Percentiles rank a stretch among this genome's conserved stretches.
These are phyloP conservation scores for Aspergillus unguis DNA, from an alignment of 2,329 filamentous ascomycete genomes.

Conservation along the genomic window DNA sequence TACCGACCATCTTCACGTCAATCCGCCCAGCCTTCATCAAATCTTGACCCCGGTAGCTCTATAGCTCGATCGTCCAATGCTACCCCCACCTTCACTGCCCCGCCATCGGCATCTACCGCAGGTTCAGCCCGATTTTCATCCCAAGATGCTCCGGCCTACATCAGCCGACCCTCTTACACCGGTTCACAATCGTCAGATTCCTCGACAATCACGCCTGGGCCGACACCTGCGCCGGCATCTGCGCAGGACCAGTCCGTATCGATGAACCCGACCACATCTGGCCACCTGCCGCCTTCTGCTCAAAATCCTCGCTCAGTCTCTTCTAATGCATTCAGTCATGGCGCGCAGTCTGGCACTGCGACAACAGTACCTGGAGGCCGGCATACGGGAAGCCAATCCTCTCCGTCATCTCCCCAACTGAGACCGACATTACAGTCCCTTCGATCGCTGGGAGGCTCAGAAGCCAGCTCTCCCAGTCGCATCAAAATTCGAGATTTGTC, in stretches of 20 bases:
- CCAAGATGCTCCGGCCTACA: constrained; percentile 37
- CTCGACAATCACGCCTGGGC: constrained; percentile 22
- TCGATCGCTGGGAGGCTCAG: constrained; percentile 42
- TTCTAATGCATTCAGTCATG: constrained; percentile 21
- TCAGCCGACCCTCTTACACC: constrained; percentile 28
- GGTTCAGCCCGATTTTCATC: constrained; percentile 32
- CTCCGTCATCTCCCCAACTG: constrained; percentile 46
- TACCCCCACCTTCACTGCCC: constrained; percentile 37
- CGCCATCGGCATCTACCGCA: constrained; percentile 32
- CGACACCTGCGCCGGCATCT: constrained; percentile 17
- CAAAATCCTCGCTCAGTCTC: constrained; percentile 13
- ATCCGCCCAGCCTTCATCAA: constrained; percentile 24
- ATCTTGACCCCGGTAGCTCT: constrained; percentile 26
- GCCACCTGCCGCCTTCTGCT: constrained; percentile 25
- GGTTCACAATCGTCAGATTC: constrained; percentile 23
- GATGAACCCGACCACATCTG: constrained; percentile 49
- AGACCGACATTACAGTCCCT: constrained; percentile 46
- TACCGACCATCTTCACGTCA: constrained; percentile 30
- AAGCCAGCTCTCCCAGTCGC: constrained; percentile 51
- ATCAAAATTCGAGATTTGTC: constrained; percentile 85
- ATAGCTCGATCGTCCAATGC: constrained; percentile 32
- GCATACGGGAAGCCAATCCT: constrained; percentile 30
- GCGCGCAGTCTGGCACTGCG: constrained; percentile 26
- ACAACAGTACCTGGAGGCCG: constrained; percentile 25
- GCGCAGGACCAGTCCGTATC: constrained; percentile 35